A percentile compares a stretch with the other conserved stretches of the same genome.
phyloP scores from a whole-genome alignment of 495 filamentous ascomycete species.

The Diplogelasinospora grovesii region DNA sequence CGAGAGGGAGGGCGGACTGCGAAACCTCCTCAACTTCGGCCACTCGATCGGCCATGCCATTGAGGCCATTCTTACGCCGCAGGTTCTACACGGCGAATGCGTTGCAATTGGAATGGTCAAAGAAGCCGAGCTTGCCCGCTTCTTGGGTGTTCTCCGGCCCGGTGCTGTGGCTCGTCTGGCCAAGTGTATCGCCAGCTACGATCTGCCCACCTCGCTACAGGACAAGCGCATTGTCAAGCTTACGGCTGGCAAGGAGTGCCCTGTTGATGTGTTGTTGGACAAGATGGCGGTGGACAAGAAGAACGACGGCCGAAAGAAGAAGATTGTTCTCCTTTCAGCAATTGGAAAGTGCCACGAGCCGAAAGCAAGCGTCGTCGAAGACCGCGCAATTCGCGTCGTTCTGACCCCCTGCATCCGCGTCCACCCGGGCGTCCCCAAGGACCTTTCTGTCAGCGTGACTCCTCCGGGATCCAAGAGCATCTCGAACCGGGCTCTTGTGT shows the following conservation, averaged over 20 bases:
- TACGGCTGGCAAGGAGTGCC: slow-evolving; percentile 81
- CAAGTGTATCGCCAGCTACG: slow-evolving; percentile 91
- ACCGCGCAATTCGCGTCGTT: slow-evolving; percentile 76
- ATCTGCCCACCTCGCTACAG: slow-evolving; percentile 76
- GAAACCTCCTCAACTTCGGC: slow-evolving; percentile 94
- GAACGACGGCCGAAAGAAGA: slow-evolving; percentile 93
- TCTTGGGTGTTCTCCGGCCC: slow-evolving; percentile 79
- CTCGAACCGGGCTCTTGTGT: slow-evolving; percentile 87
- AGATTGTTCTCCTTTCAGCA: slow-evolving; percentile 87
- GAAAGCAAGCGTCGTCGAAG: slow-evolving; percentile 79
- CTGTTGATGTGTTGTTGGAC: slow-evolving; percentile 78
- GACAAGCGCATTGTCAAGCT: slow-evolving; percentile 80
- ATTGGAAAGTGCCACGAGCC: slow-evolving; percentile 85
- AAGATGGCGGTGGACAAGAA: slow-evolving; percentile 99
- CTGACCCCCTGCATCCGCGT: slow-evolving; percentile 76
- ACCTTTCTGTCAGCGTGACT: slow-evolving; percentile 63
- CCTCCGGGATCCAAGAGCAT: slow-evolving; percentile 98
- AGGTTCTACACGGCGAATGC: slow-evolving; percentile 90
- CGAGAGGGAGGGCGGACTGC: slow-evolving; percentile 87
- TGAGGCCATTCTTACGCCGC: slow-evolving; percentile 90
- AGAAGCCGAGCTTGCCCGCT: slow-evolving; percentile 87
- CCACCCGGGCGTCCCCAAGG: slow-evolving; percentile 56
- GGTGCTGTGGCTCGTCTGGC: slow-evolving; percentile 82
- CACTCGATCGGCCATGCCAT: slow-evolving; percentile 97
- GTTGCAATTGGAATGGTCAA: slow-evolving; percentile 98